These are phyloP conservation scores for Tilletia walkeri DNA, from an alignment of 1,284 basidiomycete species.

Conservation along the genomic window DNA sequence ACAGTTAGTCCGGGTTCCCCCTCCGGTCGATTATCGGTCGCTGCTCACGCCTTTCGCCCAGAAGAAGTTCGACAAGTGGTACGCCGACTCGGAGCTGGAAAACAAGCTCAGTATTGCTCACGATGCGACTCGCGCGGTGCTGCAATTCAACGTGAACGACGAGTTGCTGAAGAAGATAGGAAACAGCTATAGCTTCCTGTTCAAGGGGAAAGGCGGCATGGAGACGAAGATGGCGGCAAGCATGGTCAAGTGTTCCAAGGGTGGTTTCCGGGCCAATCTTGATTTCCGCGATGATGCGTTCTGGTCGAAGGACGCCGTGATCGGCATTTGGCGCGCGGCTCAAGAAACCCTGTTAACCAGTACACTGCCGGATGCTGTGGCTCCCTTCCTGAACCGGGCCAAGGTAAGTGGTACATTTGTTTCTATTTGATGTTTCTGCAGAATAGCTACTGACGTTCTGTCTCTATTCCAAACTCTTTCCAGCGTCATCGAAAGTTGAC, in stretches of 20 bases:
- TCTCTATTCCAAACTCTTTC: not conserved
- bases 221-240: not conserved
- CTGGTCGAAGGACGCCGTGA: constrained; percentile 4
- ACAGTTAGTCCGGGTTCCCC: not conserved
- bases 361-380: not conserved
- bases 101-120: not conserved
- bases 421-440: too few relatives aligned
- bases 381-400: constrained; percentile 13
- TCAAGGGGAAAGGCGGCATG: not conserved
- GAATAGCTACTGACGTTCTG: not conserved
- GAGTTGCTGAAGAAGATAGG: not conserved
- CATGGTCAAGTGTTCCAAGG: not conserved
- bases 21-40: not conserved
- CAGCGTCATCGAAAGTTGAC: not conserved
- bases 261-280: not conserved
- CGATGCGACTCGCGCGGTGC: constrained; percentile 7
- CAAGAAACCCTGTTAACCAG: not conserved
- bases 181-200: not conserved
- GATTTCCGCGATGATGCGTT: not conserved
- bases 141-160: constrained; percentile 5
- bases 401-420: not conserved
- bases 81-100: not conserved
- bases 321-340: not conserved
- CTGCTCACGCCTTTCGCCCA: not conserved
- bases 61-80: constrained; percentile 4